phyloP scores from a whole-genome alignment of 805 yeast species.

The Sugiyamaella boreocaroliniensis region DNA sequence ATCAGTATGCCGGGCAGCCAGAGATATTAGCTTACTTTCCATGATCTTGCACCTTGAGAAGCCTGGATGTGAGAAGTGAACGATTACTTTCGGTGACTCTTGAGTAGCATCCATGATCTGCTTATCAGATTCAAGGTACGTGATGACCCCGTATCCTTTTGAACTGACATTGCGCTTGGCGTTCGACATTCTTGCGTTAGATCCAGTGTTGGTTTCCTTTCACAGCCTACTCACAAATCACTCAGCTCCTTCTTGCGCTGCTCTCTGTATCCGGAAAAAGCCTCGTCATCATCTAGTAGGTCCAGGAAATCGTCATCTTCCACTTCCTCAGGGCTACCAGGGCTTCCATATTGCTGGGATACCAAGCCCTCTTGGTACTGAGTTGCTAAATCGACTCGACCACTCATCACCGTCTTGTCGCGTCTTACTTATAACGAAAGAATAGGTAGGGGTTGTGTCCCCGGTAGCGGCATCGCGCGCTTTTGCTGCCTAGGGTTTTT shows the following conservation, averaged over 20 bases:
- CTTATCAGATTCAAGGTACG: constrained; percentile 44
- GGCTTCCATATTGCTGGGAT: neutral
- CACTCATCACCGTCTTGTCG: neutral
- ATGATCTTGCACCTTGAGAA: constrained; percentile 57
- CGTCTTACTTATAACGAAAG: too few relatives aligned
- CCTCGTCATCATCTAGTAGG: constrained; percentile 38
- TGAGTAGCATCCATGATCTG: constrained; percentile 49
- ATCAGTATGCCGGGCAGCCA: constrained; percentile 54
- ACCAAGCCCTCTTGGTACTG: neutral
- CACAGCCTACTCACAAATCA: constrained; percentile 26
- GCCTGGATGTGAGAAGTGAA: constrained; percentile 58
- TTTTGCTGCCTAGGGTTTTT: too few relatives aligned
- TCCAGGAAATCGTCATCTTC: constrained; percentile 26
- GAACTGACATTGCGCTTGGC: constrained; percentile 31
- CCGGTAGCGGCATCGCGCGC: too few relatives aligned
- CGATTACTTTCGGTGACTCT: constrained; percentile 37
- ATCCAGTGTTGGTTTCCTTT: constrained; percentile 4
- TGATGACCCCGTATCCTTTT: constrained; percentile 41
- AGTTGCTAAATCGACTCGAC: neutral
- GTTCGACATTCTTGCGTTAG: constrained; percentile 27
- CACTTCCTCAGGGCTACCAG: constrained; percentile 6
- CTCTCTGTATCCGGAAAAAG: constrained; percentile 51
- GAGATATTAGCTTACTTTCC: constrained; percentile 39
- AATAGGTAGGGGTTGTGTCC: too few relatives aligned
- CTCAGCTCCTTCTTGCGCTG: constrained; percentile 53